Percentiles rank a stretch among this genome's conserved stretches.
Evolutionary conservation across 352 stramenopile species (phyloP).

Genomic region (Lagenidium sp.): DNA sequence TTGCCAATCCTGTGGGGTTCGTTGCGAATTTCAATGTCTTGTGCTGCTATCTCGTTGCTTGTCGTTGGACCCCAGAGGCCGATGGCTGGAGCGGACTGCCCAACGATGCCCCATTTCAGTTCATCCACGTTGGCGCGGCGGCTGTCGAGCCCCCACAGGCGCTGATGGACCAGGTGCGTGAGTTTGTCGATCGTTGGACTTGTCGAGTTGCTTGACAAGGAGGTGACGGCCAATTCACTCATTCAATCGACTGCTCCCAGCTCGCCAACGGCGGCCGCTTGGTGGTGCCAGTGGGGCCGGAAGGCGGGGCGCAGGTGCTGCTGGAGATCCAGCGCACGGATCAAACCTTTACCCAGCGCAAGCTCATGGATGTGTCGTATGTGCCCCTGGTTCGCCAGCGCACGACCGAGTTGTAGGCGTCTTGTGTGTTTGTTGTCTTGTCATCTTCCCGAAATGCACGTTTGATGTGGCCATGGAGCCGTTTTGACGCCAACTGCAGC

Average conservation of each 20-base stretch:
- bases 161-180: constrained; percentile 83
- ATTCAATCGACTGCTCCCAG: no score
- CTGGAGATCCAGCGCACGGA: constrained; percentile 56
- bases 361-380: constrained; percentile 69
- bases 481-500: no score
- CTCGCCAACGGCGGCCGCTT: constrained; percentile 81
- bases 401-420: constrained; percentile 7
- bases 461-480: no score
- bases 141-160: constrained; percentile 79
- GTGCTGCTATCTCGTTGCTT: no score
- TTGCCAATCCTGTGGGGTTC: no score
- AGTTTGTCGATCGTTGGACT: neutral
- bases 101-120: constrained; percentile 89
- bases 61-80: constrained; percentile 16
- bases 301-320: constrained; percentile 54
- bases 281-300: constrained; percentile 87
- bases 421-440: neutral
- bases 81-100: constrained; percentile 92
- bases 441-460: no score
- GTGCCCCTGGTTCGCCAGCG: constrained; percentile 62
- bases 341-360: constrained; percentile 30
- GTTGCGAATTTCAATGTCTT: no score
- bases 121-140: constrained; percentile 96
- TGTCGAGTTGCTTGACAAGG: neutral
- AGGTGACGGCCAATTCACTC: no score